These are phyloP conservation scores for Diaporthe aspalathi DNA, from an alignment of 2,329 filamentous ascomycete genomes.

Conservation along the genomic window DNA sequence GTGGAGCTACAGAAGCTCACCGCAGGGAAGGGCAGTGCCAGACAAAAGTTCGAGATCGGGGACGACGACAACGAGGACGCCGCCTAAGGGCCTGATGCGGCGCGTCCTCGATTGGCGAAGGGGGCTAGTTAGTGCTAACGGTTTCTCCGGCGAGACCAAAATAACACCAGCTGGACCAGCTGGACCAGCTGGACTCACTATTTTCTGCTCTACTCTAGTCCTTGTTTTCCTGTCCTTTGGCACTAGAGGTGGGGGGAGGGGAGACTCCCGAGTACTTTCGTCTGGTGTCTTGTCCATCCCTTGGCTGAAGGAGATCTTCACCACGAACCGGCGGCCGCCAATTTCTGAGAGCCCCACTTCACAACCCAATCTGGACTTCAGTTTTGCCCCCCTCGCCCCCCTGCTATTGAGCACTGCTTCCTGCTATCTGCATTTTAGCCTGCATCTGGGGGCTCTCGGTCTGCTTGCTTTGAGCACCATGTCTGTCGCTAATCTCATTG, in stretches of 20 bases:
- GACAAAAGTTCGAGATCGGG: slow-evolving; percentile 89
- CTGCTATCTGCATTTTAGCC: slow-evolving; percentile 35
- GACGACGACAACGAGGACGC: slow-evolving; percentile 75
- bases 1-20: slow-evolving; percentile 90
- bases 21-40: slow-evolving; percentile 67
- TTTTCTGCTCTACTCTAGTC: neutral
- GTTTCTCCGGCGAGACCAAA: slow-evolving; percentile 29
- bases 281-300: slow-evolving; percentile 40
- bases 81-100: slow-evolving; percentile 44
- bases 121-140: slow-evolving; percentile 19
- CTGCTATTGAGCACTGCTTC: slow-evolving; percentile 18
- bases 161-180: slow-evolving; percentile 11
- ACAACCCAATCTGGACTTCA: slow-evolving; percentile 26
- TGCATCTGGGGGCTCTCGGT: slow-evolving; percentile 31
- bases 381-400: slow-evolving; percentile 14
- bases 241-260: slow-evolving; percentile 15
- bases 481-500: slow-evolving; percentile 55
- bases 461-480: slow-evolving; percentile 38
- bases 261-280: slow-evolving; percentile 27
- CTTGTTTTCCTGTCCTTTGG: neutral
- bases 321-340: slow-evolving; percentile 36
- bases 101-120: slow-evolving; percentile 30
- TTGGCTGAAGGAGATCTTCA: slow-evolving; percentile 37
- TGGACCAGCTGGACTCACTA: neutral
- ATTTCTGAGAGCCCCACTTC: slow-evolving; percentile 25